phyloP scores from a whole-genome alignment of 2,329 filamentous ascomycete species.

The Colletotrichum neosansevieriae region DNA sequence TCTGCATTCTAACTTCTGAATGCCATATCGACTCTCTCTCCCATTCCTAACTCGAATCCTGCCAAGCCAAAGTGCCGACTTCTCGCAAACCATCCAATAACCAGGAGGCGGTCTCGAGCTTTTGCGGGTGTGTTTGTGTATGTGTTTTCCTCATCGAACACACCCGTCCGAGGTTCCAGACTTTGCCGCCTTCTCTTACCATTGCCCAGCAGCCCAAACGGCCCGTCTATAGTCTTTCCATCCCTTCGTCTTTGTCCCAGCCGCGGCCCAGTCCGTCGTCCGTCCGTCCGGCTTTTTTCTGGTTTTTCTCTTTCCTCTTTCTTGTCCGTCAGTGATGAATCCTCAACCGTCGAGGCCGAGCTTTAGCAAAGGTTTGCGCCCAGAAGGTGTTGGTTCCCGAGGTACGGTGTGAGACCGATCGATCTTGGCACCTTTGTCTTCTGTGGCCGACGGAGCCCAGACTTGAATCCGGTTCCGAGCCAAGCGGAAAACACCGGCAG shows the following conservation, averaged over 20 bases:
- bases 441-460: slow-evolving; percentile 2
- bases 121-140: too few species aligned
- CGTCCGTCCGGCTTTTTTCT: slow-evolving; percentile 15
- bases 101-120: too few species aligned
- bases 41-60: too few species aligned
- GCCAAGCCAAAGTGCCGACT: too few species aligned
- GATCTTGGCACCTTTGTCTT: background rate
- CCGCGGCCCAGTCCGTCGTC: slow-evolving; percentile 7
- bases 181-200: background rate
- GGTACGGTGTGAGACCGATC: background rate
- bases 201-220: background rate
- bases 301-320: background rate
- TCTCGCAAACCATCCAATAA: too few species aligned
- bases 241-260: too few species aligned
- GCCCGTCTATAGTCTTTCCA: background rate
- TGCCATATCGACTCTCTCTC: too few species aligned
- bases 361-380: background rate
- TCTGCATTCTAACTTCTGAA: too few species aligned
- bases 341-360: slow-evolving; percentile 6
- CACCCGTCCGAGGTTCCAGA: too few species aligned
- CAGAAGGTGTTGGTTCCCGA: background rate
- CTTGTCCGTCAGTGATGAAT: background rate
- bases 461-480: slow-evolving; percentile 7
- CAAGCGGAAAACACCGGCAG: background rate
- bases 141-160: too few species aligned